Evolutionary conservation across 345 rosid species (phyloP), one percentile per base, ranked within the genome.

Genomic region (Luvunga scandens): DNA sequence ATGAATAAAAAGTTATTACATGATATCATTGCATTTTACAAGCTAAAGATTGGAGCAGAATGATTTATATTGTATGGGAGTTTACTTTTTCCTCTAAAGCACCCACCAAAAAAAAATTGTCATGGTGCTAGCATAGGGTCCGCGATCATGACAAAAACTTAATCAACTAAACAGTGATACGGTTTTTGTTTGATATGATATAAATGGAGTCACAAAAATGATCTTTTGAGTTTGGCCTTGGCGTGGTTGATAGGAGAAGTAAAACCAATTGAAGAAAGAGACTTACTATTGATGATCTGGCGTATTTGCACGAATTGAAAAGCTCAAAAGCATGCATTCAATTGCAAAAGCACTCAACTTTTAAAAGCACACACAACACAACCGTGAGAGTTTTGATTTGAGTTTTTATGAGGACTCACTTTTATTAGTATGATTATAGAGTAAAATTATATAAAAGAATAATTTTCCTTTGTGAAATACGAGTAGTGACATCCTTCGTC

Each of bases 201-300:
- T 9, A 18, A 19, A 56, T 8, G 10, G 39, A 56, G 28, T 71
- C 68, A 27, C 19, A 62, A 50, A 71, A 53, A 53, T 53, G 57
- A 53, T 30, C 62, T 71, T 31, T 4, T 28, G 74, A 53, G 74
- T 30, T 71, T 8, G 62, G 13, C 42, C 55, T 64, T 64, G 31
- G 48, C 78, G 77, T 45, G 70, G 42, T 13, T 75, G 77, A 63
- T 28, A 59, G 68, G 48, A 75, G 70, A 64, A 45, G 61, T 63
- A 45, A 28, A 30, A 0, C 16, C 28, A n/a, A n/a, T n/a, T n/a
- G n/a, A n/a, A n/a, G n/a, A n/a, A n/a, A n/a, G n/a, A n/a, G n/a
- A n/a, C n/a, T n/a, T n/a, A n/a, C n/a, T n/a, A n/a, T n/a, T n/a
- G n/a, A n/a, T n/a, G n/a, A n/a, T n/a, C n/a, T n/a, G n/a, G n/a